These are phyloP conservation scores for Sporisorium iseilematis-ciliati DNA, from an alignment of 1,284 basidiomycete genomes.

Conservation along the genomic window DNA sequence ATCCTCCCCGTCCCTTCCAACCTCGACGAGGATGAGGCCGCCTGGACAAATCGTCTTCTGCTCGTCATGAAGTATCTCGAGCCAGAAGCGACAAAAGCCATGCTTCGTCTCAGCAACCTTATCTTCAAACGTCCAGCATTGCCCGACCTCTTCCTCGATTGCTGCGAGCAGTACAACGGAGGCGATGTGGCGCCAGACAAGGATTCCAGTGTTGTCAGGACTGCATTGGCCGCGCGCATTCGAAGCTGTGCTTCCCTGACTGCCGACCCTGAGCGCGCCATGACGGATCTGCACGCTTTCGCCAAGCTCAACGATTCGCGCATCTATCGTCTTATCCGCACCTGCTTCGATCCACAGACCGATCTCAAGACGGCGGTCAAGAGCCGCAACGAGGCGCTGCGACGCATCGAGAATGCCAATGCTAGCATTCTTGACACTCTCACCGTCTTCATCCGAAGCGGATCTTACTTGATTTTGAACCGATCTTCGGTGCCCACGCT, in stretches of 20 bases:
- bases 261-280: slow-evolving; percentile 78
- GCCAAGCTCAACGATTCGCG: slow-evolving; percentile 87
- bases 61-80: slow-evolving; percentile 81
- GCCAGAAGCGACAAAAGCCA: slow-evolving; percentile 71
- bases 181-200: slow-evolving; percentile 86
- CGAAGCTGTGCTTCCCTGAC: slow-evolving; percentile 26
- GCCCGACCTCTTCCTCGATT: slow-evolving; percentile 52
- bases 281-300: slow-evolving; percentile 83
- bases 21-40: slow-evolving; percentile 77
- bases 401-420: slow-evolving; percentile 48
- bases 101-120: slow-evolving; percentile 76
- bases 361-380: slow-evolving; percentile 86
- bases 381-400: slow-evolving; percentile 65
- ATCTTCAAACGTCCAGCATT: slow-evolving; percentile 41
- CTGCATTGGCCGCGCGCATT: slow-evolving; percentile 47
- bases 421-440: slow-evolving; percentile 74
- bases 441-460: slow-evolving; percentile 78
- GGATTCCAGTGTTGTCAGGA: slow-evolving; percentile 71
- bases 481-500: slow-evolving; percentile 86
- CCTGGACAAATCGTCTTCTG: slow-evolving; percentile 87
- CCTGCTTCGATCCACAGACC: slow-evolving; percentile 83
- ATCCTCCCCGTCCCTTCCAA: slow-evolving; percentile 86
- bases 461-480: slow-evolving; percentile 82
- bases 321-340: slow-evolving; percentile 85
- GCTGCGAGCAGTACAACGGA: slow-evolving; percentile 63